A percentile compares a stretch with the other conserved stretches of the same genome.
Evolutionary conservation across 768 basidiomycete genomes (phyloP).

Genomic region (Leucosporidium scottii): DNA sequence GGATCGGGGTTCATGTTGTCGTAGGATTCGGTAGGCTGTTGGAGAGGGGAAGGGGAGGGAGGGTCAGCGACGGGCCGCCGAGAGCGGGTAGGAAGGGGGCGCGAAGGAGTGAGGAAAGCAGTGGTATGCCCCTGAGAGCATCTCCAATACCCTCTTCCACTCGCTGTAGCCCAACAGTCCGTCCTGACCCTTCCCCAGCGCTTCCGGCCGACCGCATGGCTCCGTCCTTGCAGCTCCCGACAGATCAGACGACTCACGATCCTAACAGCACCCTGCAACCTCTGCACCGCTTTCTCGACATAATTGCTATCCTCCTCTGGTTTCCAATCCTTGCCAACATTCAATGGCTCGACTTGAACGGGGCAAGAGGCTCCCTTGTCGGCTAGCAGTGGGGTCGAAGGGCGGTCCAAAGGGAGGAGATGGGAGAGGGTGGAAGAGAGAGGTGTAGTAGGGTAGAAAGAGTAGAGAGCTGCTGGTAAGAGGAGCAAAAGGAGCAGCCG

Average conservation of each 20-base stretch:
- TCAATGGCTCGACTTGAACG: conserved; percentile 3
- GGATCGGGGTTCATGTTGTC: conserved; percentile 25
- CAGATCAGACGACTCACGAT: background rate
- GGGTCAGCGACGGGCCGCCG: background rate
- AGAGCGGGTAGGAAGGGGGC: no score
- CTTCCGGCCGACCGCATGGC: no score
- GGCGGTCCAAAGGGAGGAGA: background rate
- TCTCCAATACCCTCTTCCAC: background rate
- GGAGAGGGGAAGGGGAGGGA: background rate
- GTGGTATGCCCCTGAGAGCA: background rate
- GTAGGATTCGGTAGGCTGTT: conserved; percentile 27
- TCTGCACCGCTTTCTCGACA: background rate
- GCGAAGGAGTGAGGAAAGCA: no score
- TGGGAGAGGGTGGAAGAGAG: no score
- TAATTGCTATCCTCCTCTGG: background rate
- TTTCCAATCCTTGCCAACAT: conserved; percentile 4
- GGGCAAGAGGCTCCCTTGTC: conserved; percentile 4
- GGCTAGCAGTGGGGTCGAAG: background rate
- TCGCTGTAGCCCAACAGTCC: background rate
- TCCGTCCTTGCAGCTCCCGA: no score
- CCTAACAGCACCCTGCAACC: conserved; percentile 3
- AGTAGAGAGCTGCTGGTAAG: background rate
- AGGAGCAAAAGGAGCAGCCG: background rate
- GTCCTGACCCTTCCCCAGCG: no score
- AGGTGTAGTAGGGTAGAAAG: background rate